phyloP scores from a whole-genome alignment of 352 stramenopile species.

The Globisporangium camurandrum region DNA sequence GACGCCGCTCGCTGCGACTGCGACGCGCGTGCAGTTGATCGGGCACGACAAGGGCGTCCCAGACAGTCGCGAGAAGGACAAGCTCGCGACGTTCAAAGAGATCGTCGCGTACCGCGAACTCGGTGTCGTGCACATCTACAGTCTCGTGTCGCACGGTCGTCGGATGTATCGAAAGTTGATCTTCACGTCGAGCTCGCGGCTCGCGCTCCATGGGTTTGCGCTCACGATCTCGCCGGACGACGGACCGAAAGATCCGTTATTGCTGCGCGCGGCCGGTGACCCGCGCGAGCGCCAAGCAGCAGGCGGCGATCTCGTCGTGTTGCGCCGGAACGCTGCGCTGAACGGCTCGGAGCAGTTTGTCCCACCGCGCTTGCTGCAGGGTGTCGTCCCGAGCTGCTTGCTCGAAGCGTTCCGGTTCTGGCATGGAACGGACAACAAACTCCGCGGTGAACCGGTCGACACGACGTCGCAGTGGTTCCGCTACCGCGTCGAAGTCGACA shows the following conservation, averaged over 20 bases:
- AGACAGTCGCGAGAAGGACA: conserved; percentile 69
- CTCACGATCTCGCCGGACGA: conserved; percentile 54
- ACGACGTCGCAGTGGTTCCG: conserved; percentile 84
- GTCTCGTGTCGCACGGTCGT: conserved; percentile 94
- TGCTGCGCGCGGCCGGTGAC: conserved; percentile 62
- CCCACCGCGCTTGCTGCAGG: conserved; percentile 89
- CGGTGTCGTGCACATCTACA: conserved; percentile 95
- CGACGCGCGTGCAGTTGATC: conserved; percentile 46
- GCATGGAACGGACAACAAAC: conserved; percentile 92
- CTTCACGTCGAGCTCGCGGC: conserved; percentile 94
- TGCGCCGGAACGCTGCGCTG: conserved; percentile 57
- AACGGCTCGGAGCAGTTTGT: conserved; percentile 85
- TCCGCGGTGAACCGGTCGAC: conserved; percentile 91
- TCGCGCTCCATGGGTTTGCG: conserved; percentile 91
- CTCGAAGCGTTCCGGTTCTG: conserved; percentile 96
- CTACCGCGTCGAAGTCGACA: conserved; percentile 75
- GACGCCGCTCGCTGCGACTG: conserved; percentile 33
- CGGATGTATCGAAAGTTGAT: conserved; percentile 95
- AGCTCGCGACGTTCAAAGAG: conserved; percentile 94
- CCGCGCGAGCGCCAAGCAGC: conserved; percentile 47
- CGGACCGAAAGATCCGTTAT: conserved; percentile 44
- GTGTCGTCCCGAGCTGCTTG: conserved; percentile 90
- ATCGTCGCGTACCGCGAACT: conserved; percentile 91
- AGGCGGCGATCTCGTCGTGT: conserved; percentile 88
- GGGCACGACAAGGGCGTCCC: conserved; percentile 61